Conservation (phyloP, 2,329 filamentous ascomycete genomes). For the Fusarium sp. region DNA sequence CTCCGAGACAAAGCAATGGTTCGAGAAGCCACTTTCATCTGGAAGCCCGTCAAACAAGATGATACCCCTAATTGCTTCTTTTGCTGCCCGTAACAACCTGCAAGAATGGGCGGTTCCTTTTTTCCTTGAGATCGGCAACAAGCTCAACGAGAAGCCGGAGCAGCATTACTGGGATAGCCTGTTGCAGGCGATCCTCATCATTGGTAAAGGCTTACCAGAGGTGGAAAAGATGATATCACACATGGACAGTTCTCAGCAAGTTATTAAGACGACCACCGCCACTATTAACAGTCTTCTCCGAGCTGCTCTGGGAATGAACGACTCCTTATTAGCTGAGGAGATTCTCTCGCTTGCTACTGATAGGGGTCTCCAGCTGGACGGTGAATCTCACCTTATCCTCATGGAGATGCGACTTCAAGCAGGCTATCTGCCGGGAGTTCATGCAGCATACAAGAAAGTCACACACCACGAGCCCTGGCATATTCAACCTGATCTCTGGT, state of each 20-base stretch:
- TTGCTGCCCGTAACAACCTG: constrained; percentile 70
- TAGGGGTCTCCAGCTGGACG: constrained; percentile 74
- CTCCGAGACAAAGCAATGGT: constrained; percentile 75
- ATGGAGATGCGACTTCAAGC: constrained; percentile 81
- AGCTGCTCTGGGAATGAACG: constrained; percentile 75
- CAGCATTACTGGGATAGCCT: constrained; percentile 77
- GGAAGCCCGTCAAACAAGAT: constrained; percentile 36
- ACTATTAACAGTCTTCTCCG: constrained; percentile 83
- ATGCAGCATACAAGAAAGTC: constrained; percentile 68
- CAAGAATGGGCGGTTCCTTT: constrained; percentile 71
- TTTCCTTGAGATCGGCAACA: constrained; percentile 64
- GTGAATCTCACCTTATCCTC: constrained; percentile 77
- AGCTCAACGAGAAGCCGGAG: constrained; percentile 55
- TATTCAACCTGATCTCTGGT: constrained; percentile 57
- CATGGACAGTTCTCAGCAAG: constrained; percentile 72
- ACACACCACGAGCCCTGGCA: constrained; percentile 50
- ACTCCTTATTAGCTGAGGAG: constrained; percentile 78
- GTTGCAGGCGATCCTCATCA: constrained; percentile 77
- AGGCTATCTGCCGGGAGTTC: constrained; percentile 77
- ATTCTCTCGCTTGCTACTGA: constrained; percentile 75
- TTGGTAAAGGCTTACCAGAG: constrained; percentile 71
- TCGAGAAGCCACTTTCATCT: constrained; percentile 63
- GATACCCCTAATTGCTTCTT: constrained; percentile 52
- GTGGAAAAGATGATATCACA: constrained; percentile 70
- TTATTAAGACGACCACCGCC: constrained; percentile 69